Conservation (phyloP, 1,284 basidiomycete genomes). For the Melampsora americana region DNA sequence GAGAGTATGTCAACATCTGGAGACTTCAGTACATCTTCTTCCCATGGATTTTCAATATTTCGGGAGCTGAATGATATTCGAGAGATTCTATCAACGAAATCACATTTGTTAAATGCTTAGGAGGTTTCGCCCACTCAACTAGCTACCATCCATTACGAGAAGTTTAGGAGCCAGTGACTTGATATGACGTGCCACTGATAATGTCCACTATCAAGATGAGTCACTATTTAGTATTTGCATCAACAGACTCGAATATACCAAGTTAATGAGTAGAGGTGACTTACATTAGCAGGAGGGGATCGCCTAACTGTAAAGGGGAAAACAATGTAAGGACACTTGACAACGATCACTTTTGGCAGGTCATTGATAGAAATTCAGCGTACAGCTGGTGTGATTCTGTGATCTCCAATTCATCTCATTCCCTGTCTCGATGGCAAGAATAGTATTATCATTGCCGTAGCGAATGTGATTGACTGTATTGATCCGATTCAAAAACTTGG, state of each 20-base stretch:
- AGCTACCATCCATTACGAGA: constrained; percentile 44
- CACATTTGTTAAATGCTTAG: background rate
- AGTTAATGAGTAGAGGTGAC: background rate
- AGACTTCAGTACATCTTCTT: constrained; percentile 32
- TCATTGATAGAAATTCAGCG: background rate
- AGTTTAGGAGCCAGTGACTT: constrained; percentile 37
- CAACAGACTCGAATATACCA: no score
- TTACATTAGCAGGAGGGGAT: constrained; percentile 26
- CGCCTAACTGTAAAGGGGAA: constrained; percentile 7
- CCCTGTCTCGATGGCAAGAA: constrained; percentile 36
- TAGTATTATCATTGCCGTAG: constrained; percentile 35
- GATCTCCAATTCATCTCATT: constrained; percentile 39
- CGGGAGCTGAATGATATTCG: constrained; percentile 15
- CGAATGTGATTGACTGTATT: constrained; percentile 36
- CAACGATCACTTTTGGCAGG: background rate
- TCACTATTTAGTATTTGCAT: no score
- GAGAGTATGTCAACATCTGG: constrained; percentile 27
- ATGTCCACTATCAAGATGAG: constrained; percentile 32
- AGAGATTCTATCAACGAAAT: background rate
- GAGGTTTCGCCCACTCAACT: constrained; percentile 4
- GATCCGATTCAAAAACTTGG: constrained; percentile 31
- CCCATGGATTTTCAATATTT: constrained; percentile 14
- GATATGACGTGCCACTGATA: constrained; percentile 35
- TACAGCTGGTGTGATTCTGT: constrained; percentile 17
- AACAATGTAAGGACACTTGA: background rate